phyloP scores from a whole-genome alignment of 75 land plant species.

The Selaginella tamariscina region DNA sequence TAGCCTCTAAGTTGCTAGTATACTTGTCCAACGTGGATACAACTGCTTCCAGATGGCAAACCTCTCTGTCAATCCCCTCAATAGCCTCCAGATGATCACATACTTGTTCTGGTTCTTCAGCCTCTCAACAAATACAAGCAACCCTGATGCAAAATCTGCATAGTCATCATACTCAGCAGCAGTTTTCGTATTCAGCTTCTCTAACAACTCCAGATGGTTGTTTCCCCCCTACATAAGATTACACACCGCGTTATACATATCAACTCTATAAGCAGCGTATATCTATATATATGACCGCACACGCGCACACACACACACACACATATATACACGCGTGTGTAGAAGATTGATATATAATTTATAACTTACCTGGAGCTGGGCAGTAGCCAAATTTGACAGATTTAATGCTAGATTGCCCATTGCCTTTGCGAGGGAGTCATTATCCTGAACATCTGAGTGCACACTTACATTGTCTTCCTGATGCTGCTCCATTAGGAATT shows the following conservation, averaged over 20 bases:
- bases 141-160: constrained; percentile 79
- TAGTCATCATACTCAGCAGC: constrained; percentile 66
- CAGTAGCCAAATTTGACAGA: background rate
- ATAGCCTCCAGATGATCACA: constrained; percentile 42
- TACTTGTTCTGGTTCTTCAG: constrained; percentile 49
- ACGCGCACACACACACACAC: no score
- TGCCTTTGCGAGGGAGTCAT: background rate
- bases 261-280: no score
- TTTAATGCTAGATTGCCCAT: background rate
- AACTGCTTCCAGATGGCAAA: constrained; percentile 66
- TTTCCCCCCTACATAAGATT: constrained; percentile 44
- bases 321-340: no score
- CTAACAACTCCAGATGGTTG: constrained; percentile 49
- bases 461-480: no score
- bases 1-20: constrained; percentile 51
- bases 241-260: no score
- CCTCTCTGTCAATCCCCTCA: constrained; percentile 41
- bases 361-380: background rate
- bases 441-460: no score
- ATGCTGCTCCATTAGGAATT: no score
- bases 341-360: no score
- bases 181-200: constrained; percentile 66
- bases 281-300: no score
- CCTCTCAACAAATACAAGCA: constrained; percentile 77
- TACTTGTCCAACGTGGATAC: constrained; percentile 72